Conservation (phyloP, 495 filamentous ascomycete species). For the Geopyxis carbonaria region DNA sequence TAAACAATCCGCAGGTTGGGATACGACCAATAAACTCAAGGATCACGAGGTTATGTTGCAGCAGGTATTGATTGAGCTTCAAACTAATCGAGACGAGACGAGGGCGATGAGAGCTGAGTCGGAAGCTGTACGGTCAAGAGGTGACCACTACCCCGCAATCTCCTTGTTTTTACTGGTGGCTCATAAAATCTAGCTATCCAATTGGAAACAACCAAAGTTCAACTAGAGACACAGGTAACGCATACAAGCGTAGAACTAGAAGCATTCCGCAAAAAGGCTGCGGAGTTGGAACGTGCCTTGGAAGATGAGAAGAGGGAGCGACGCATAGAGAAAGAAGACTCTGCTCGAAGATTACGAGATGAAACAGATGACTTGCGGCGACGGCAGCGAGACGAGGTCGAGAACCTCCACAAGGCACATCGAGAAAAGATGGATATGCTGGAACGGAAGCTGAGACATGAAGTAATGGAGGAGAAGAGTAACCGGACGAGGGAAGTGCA, state of each 20-base stretch:
- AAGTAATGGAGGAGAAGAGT: slow-evolving; percentile 48
- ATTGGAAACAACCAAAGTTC: slow-evolving; percentile 19
- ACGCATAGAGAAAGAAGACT: slow-evolving; percentile 18
- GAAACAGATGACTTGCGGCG: slow-evolving; percentile 22
- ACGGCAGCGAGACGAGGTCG: slow-evolving; percentile 20
- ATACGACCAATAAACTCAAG: too few relatives aligned
- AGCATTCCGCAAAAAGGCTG: slow-evolving; percentile 10
- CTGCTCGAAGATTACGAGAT: slow-evolving; percentile 16
- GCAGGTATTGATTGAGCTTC: too few relatives aligned
- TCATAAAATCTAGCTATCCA: too few relatives aligned
- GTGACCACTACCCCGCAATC: too few relatives aligned
- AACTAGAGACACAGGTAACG: slow-evolving; percentile 20
- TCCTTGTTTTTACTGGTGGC: too few relatives aligned
- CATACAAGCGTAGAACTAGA: slow-evolving; percentile 21
- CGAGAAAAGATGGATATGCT: slow-evolving; percentile 34
- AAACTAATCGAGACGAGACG: too few relatives aligned
- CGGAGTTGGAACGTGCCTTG: slow-evolving; percentile 17
- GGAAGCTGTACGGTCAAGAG: too few relatives aligned
- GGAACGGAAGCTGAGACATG: slow-evolving; percentile 33
- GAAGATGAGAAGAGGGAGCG: slow-evolving; percentile 21
- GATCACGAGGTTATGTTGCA: too few relatives aligned
- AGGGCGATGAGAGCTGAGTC: too few relatives aligned
- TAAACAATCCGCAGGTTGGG: too few relatives aligned
- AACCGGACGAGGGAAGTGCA: slow-evolving; percentile 45
- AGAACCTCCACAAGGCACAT: slow-evolving; percentile 29